Evolutionary conservation across 208 protist species (phyloP).

Genomic region (Giardia muris): DNA sequence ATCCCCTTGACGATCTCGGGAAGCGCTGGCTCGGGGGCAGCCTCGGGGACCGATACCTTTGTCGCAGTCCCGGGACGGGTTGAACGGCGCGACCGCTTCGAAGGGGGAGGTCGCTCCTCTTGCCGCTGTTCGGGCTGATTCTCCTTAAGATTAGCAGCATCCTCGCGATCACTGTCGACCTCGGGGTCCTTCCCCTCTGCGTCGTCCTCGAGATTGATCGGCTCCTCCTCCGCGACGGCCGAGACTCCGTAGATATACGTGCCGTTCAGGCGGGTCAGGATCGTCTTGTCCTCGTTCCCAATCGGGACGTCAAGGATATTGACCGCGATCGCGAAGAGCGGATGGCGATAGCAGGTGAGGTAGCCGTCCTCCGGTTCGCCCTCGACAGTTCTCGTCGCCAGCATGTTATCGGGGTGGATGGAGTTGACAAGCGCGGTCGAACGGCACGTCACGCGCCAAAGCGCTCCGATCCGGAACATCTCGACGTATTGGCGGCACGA

Average conservation of each 20-base stretch:
- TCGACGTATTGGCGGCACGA: not conserved
- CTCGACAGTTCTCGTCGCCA: not conserved
- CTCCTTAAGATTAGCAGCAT: not conserved
- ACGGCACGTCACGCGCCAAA: not conserved
- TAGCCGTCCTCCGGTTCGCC: not conserved
- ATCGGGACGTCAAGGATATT: not conserved
- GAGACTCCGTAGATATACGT: not conserved
- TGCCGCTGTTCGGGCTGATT: not conserved
- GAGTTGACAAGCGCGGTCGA: not conserved
- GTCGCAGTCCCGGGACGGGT: not conserved
- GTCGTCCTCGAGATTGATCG: not conserved
- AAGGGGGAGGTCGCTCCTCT: not conserved
- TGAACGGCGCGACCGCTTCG: not conserved
- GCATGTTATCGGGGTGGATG: not conserved
- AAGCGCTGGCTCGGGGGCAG: not conserved
- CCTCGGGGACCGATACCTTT: not conserved
- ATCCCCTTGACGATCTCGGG: not conserved
- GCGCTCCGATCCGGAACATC: not conserved
- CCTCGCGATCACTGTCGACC: not conserved
- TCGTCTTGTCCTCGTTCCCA: not conserved
- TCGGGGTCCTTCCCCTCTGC: not conserved
- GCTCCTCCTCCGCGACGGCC: not conserved
- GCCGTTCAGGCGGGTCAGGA: not conserved
- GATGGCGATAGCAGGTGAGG: not conserved
- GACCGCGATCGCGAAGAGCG: not conserved